Evolutionary conservation across 805 yeast species (phyloP), one percentile per base, ranked within the genome.

Genomic region (Cyberlindnera xylosilytica): DNA sequence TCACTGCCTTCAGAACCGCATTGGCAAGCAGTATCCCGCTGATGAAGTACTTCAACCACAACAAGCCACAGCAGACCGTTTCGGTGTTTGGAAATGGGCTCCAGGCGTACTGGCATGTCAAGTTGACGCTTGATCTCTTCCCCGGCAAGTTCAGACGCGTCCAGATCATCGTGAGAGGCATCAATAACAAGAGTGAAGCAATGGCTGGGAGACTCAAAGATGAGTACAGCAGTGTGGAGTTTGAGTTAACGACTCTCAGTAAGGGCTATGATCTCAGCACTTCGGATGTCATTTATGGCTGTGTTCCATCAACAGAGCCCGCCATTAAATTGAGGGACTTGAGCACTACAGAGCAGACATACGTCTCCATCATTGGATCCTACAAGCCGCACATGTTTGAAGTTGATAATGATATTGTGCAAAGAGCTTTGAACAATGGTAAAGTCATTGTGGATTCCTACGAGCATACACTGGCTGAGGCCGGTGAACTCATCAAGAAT

Each of bases 1-100:
- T 80, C 29, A 81, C 87, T 2, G 87, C 83, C 1, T 79, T 81
- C 48, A 68, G 87, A 54, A 81, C 88, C 3, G 86, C 86, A 0
- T 62, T 81, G 42, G 76, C 79, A 20, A 71, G 78, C 20, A 65
- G 73, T 6, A 55, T 79, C 16, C 76, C 77, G 1, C 53, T 80
- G 43, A 61, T 59, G 11, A 70, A 68, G 44, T 53, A 57, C 13
- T 62, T 64, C 32, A 58, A 64, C 2, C 50, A 57, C 1, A 45
- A 60, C 4, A 43, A 32, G 20, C 40, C 36, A 1, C 46, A 43
- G 8, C 56, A 62, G 26, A 54, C 50, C 6, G 56, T 64, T 4
- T 58, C 66, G 0, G 76, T 73, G 13, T 77, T 75, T 54, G 88
- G 87, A 1, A 75, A 76, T 22, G 88, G 87, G 0, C 68, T 70